Conservation (phyloP, 768 basidiomycete species). For the Tephrocybe sp. region DNA sequence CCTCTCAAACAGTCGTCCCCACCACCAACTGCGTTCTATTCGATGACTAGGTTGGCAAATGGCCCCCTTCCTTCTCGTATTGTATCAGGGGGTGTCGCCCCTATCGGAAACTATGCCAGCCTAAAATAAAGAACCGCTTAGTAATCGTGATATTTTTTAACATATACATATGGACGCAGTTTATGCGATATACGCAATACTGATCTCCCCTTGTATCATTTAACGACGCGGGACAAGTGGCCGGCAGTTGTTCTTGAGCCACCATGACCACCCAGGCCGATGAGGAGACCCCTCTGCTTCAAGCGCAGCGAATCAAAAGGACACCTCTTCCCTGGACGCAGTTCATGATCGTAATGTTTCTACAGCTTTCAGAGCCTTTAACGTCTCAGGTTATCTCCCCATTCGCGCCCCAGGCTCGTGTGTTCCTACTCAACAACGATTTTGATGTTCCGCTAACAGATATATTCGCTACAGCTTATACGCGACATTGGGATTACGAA, state of each 20-base stretch:
- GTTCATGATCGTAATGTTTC: slow-evolving; percentile 63
- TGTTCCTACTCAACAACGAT: neutral
- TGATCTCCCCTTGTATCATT: slow-evolving; percentile 3
- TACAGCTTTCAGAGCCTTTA: slow-evolving; percentile 77
- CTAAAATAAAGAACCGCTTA: neutral
- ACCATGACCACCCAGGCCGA: slow-evolving; percentile 33
- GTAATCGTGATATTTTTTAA: slow-evolving; percentile 1
- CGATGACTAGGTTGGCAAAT: neutral
- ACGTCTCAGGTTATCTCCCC: slow-evolving; percentile 76
- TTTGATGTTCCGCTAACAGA: slow-evolving; percentile 22
- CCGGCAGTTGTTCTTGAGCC: neutral
- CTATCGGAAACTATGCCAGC: neutral
- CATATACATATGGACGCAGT: neutral
- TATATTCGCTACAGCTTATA: slow-evolving; percentile 45
- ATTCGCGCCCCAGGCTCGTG: slow-evolving; percentile 63
- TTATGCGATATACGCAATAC: neutral
- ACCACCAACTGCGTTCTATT: too few relatives aligned
- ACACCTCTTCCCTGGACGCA: slow-evolving; percentile 69
- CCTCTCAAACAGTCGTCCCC: too few relatives aligned
- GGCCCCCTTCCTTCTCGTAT: neutral
- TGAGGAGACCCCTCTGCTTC: slow-evolving; percentile 64
- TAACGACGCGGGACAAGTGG: slow-evolving; percentile 39
- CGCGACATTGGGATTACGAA: slow-evolving; percentile 68
- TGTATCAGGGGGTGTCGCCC: neutral
- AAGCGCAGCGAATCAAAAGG: slow-evolving; percentile 34